phyloP scores from a whole-genome alignment of 2,329 filamentous ascomycete species.

The Arthrocladium fulminans region DNA sequence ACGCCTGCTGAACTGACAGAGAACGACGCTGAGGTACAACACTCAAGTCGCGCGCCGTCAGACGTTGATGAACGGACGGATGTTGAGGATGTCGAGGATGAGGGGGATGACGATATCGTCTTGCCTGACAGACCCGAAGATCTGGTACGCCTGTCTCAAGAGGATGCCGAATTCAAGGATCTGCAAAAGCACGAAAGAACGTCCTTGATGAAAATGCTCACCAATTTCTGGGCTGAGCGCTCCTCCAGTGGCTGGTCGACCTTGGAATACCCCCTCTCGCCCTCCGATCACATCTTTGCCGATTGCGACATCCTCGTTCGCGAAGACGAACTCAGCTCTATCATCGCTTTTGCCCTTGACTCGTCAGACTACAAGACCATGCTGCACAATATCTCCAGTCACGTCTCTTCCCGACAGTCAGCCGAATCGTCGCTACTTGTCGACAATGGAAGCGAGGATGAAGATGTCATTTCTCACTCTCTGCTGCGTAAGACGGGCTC shows the following conservation, averaged over 20 bases:
- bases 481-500: slow-evolving; percentile 77
- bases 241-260: slow-evolving; percentile 90
- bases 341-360: slow-evolving; percentile 86
- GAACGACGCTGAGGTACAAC: slow-evolving; percentile 37
- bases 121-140: slow-evolving; percentile 46
- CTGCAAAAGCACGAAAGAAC: slow-evolving; percentile 88
- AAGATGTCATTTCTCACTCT: slow-evolving; percentile 65
- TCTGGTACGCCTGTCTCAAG: slow-evolving; percentile 42
- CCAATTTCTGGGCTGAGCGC: slow-evolving; percentile 96
- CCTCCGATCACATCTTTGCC: slow-evolving; percentile 89
- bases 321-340: slow-evolving; percentile 92
- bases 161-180: slow-evolving; percentile 56
- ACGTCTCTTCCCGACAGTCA: slow-evolving; percentile 16
- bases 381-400: slow-evolving; percentile 43
- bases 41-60: slow-evolving; percentile 46
- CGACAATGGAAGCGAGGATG: slow-evolving; percentile 17
- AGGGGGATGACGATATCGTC: slow-evolving; percentile 60
- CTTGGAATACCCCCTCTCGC: slow-evolving; percentile 81
- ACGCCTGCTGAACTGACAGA: slow-evolving; percentile 29
- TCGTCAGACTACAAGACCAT: slow-evolving; percentile 81
- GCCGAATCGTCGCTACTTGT: slow-evolving; percentile 16
- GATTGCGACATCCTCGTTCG: slow-evolving; percentile 95
- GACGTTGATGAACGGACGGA: slow-evolving; percentile 61
- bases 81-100: slow-evolving; percentile 58
- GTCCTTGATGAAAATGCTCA: slow-evolving; percentile 88